Evolutionary conservation across 2,329 filamentous ascomycete genomes (phyloP).

Genomic region (Aspergillus persii): DNA sequence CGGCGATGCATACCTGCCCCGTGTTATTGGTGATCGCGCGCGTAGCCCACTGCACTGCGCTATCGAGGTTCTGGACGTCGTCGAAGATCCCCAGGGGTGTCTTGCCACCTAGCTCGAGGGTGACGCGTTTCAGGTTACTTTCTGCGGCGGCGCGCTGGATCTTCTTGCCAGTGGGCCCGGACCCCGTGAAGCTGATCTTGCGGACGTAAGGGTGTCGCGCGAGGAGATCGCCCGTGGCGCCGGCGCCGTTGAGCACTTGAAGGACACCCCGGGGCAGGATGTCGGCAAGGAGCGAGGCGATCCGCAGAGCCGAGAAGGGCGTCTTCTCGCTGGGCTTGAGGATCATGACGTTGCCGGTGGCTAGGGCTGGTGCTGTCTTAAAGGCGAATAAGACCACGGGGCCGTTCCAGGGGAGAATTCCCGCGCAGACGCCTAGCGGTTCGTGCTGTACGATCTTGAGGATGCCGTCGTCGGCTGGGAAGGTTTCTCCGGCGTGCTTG

Average conservation of each 20-base stretch:
- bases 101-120: conserved; percentile 31
- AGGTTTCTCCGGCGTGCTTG: conserved; percentile 18
- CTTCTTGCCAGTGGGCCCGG: conserved; percentile 25
- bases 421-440: conserved; percentile 17
- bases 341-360: conserved; percentile 67
- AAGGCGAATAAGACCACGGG: conserved; percentile 3
- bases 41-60: conserved; percentile 29
- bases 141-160: conserved; percentile 29
- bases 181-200: conserved; percentile 37
- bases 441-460: conserved; percentile 15
- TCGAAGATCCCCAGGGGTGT: conserved; percentile 32
- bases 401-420: conserved; percentile 18
- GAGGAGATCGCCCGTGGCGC: conserved; percentile 50
- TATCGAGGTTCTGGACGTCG: conserved; percentile 30
- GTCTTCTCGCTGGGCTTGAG: conserved; percentile 64
- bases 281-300: conserved; percentile 49
- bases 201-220: conserved; percentile 29
- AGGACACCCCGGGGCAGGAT: conserved; percentile 58
- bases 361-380: conserved; percentile 38
- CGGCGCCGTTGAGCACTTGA: conserved; percentile 60
- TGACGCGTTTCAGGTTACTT: conserved; percentile 35
- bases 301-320: conserved; percentile 48
- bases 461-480: conserved; percentile 18
- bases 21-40: conserved; percentile 29
- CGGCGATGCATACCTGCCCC: conserved; percentile 33